phyloP scores from a whole-genome alignment of 2,329 filamentous ascomycete genomes.

The Fusarium ambrosium region DNA sequence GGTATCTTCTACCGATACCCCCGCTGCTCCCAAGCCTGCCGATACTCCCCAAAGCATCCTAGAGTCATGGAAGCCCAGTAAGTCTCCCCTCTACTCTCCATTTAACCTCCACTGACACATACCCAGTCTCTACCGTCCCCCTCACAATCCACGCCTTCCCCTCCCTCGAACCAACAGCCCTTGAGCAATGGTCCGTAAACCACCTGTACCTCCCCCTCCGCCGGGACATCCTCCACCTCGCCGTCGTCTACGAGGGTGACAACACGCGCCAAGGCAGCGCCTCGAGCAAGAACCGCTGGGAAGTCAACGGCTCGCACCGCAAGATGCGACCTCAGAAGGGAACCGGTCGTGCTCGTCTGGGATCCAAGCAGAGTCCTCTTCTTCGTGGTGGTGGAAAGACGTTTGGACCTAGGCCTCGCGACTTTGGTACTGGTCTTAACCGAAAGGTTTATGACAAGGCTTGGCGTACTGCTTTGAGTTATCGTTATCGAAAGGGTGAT shows the following conservation, averaged over 20 bases:
- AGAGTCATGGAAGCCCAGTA: conserved; percentile 63
- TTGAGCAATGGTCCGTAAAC: conserved; percentile 82
- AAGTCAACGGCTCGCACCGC: conserved; percentile 84
- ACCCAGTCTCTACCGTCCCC: conserved; percentile 73
- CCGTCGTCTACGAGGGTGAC: conserved; percentile 94
- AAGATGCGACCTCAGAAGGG: conserved; percentile 94
- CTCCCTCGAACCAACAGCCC: conserved; percentile 83
- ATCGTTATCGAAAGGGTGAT: conserved; percentile 89
- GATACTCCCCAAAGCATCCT: conserved; percentile 50
- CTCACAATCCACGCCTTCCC: conserved; percentile 94
- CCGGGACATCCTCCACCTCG: conserved; percentile 91
- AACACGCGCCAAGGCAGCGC: conserved; percentile 89
- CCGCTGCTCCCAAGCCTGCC: conserved; percentile 46
- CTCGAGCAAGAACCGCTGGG: conserved; percentile 82
- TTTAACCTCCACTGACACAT: conserved; percentile 22
- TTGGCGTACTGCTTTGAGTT: conserved; percentile 93
- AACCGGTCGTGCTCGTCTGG: conserved; percentile 81
- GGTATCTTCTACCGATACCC: conserved; percentile 53
- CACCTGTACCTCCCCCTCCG: conserved; percentile 91
- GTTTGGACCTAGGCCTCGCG: conserved; percentile 90
- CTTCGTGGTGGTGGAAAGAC: conserved; percentile 87
- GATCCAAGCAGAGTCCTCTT: conserved; percentile 85
- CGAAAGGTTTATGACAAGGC: conserved; percentile 95
- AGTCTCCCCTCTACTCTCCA: conserved; percentile 12
- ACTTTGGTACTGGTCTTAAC: conserved; percentile 87